phyloP scores from a whole-genome alignment of 371 early-diverging fungal species.

The Saksenaea oblongispora region DNA sequence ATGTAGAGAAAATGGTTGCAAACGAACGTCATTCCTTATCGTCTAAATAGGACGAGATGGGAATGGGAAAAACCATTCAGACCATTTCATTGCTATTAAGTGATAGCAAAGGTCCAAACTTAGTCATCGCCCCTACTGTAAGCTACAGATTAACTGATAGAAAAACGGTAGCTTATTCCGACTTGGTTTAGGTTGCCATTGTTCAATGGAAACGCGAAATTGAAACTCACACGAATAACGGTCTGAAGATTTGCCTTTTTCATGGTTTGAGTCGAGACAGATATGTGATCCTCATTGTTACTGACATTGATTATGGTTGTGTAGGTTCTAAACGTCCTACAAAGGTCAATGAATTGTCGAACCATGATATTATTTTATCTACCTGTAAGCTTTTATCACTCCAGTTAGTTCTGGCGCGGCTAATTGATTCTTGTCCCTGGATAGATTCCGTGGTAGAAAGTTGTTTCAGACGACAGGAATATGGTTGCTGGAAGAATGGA shows the following conservation, averaged over 20 bases:
- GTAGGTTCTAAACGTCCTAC: constrained; percentile 54
- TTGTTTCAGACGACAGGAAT: constrained; percentile 72
- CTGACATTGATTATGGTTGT: constrained; percentile 2
- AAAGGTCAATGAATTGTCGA: constrained; percentile 45
- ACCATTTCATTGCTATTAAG: constrained; percentile 84
- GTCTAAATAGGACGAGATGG: constrained; percentile 82
- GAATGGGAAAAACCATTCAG: constrained; percentile 99
- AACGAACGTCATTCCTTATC: neutral
- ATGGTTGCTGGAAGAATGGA: constrained; percentile 62
- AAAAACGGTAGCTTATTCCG: neutral
- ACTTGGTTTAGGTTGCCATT: constrained; percentile 67
- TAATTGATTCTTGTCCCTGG: neutral
- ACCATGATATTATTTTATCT: constrained; percentile 83
- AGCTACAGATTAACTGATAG: neutral
- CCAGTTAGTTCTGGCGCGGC: neutral
- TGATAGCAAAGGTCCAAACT: constrained; percentile 70
- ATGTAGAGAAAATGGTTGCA: constrained; percentile 15
- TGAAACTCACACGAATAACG: constrained; percentile 64
- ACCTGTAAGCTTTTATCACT: constrained; percentile 58
- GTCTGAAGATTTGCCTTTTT: constrained; percentile 66
- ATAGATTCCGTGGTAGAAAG: constrained; percentile 78
- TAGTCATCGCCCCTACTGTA: constrained; percentile 86
- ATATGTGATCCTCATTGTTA: neutral
- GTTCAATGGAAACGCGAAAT: constrained; percentile 91
- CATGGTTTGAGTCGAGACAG: constrained; percentile 56